Evolutionary conservation across 2,329 filamentous ascomycete genomes (phyloP), one percentile per base, ranked within the genome.

Genomic region (Sclerotinia sclerotiorum): DNA sequence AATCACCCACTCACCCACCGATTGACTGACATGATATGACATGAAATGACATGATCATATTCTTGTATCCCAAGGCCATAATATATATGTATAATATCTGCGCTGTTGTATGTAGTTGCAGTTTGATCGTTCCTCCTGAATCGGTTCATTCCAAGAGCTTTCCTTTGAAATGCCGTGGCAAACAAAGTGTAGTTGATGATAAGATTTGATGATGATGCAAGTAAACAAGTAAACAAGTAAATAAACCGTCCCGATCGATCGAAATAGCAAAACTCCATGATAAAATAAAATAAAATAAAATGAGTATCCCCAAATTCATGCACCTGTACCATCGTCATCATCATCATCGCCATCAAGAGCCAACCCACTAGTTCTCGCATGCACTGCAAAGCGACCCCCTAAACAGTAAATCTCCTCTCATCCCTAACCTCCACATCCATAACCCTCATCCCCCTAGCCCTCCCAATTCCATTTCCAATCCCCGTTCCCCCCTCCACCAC

Each of bases 351-450:
- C n/a, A n/a, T n/a, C n/a, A n/a, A n/a, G n/a, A n/a, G n/a, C 10
- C 35, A 35, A 10, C 35, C 35, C 35, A 35, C 2, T 6, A 3
- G 32, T 6, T 35, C 55, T 27, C 17, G 24, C 39, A 27, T 17
- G 17, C 21, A 5, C 35, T 35, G 32, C 32, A 35, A 3, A 6
- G 29, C 29, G 29, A 6, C 35, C 4, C 29, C 5, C 48, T 39
- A 63, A 24, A 63, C 29, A 13, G 60, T 63, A 42, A 65, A 65
- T 10, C 63, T 58, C 42, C 51, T 58, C 27, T 65, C 39, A 27
- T 58, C 60, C 46, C 27, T 39, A 27, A 63, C 3, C 32, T 65
- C 62, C 39, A 57, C 29, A 8, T 58, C 39, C 52, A 46, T 58
- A 5, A 29, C 44, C n/a, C 54, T 46, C 8, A 5, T 57, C 5